Evolutionary conservation across 2,329 filamentous ascomycete species (phyloP), one percentile per base, ranked within the genome.

Genomic region (Graphilbum ipis-grandicollis): DNA sequence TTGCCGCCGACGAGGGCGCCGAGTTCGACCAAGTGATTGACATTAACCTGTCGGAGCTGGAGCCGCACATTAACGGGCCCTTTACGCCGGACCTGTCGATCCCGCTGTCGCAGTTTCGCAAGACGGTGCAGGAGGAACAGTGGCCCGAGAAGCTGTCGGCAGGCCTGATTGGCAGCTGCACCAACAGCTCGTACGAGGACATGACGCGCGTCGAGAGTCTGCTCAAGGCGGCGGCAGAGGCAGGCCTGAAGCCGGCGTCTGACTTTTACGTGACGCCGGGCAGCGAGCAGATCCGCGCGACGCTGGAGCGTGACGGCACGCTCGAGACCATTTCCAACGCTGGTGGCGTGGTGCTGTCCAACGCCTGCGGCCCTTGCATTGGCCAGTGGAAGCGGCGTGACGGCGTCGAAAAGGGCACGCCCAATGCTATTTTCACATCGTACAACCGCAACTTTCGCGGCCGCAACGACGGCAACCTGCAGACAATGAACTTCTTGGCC

Each of bases 391-490:
- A 81, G 53, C 78, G 90, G 40, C 88, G 82, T 15, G 90, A 96
- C 52, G 80, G 76, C 18, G 71, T 92, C 15, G 56, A 62, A 41
- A 93, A 93, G 62, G 86, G 85, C 43, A 82, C 86, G 40, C 65
- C 73, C 37, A 98, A 98, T 53, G 90, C 90, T 43, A 96, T 98
- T 50, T 73, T 98, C 51, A 88, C 85, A 9, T 94, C 86, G 1
- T 98, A 94, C 65, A 98, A 98, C 68, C 82, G 90, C 42, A 98
- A 98, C 62, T 98, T 98, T 66, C 82, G 82, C 35, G 88, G 84
- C 42, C 81, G 90, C 46, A 98, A 98, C 56, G 90, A 98, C 52
- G 90, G 90, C 43, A 98, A 98, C 63, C 77, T 82, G 18, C 77
- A 79, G 31, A 98, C 90, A 9, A 94, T 96, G 86, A 98, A 96